phyloP scores from a whole-genome alignment of 202 grass and related monocot genomes.

The Hordeum pubiflorum region DNA sequence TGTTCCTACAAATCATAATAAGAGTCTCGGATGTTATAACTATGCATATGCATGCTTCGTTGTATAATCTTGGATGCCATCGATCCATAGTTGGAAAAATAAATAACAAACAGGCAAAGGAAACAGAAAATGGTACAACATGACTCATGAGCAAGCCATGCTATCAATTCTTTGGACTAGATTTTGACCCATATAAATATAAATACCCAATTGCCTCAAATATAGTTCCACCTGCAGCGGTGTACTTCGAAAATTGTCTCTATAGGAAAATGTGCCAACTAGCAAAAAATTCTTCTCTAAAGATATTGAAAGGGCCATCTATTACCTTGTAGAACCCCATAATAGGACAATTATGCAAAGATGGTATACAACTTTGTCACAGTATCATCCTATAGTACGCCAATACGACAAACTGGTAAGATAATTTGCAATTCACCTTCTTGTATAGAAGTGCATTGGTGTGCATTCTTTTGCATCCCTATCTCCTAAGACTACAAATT shows the following conservation, averaged over 20 bases:
- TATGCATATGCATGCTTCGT: background rate
- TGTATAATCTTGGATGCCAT: background rate
- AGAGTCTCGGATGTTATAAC: background rate
- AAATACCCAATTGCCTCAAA: background rate
- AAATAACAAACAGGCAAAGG: background rate
- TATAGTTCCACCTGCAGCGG: background rate
- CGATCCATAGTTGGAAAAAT: background rate
- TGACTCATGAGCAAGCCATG: background rate
- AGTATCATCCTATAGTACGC: background rate
- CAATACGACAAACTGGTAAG: background rate
- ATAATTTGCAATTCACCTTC: constrained; percentile 1
- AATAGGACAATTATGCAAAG: constrained; percentile 8
- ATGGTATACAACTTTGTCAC: background rate
- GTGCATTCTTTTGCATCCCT: background rate
- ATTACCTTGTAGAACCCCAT: background rate
- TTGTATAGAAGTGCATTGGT: background rate
- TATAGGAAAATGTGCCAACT: background rate
- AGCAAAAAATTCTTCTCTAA: background rate
- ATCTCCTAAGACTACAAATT: background rate
- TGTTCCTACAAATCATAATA: constrained; percentile 46
- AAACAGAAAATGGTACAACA: background rate
- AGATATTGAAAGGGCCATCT: background rate
- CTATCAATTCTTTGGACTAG: background rate
- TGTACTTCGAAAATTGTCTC: background rate
- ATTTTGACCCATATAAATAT: background rate